phyloP scores from a whole-genome alignment of 768 basidiomycete species.

The Lactarius tabidus region DNA sequence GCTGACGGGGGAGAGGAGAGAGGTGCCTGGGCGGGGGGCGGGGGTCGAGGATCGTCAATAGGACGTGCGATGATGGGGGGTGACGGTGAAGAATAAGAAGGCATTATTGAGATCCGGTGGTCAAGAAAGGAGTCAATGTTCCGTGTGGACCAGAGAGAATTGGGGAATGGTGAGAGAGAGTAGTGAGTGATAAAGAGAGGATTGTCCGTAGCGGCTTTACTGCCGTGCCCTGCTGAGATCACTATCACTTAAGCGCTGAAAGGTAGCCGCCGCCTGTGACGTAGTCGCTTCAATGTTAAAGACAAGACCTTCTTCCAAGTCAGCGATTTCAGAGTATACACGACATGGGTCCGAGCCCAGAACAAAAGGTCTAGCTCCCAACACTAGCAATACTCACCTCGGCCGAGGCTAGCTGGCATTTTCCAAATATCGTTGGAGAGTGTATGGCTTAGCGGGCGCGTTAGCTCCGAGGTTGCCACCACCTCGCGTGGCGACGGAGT shows the following conservation, averaged over 20 bases:
- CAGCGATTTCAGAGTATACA: not conserved
- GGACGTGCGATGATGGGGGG: slow-evolving; percentile 7
- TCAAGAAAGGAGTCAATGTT: not conserved
- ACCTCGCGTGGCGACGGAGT: not conserved
- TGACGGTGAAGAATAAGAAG: slow-evolving; percentile 5
- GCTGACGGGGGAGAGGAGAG: not conserved
- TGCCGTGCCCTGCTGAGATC: not conserved
- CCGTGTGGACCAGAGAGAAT: not conserved
- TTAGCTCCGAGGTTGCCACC: not conserved
- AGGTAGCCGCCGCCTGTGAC: not conserved
- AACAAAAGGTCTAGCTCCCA: not conserved
- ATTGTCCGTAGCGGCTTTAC: not conserved
- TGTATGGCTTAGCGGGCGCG: not conserved
- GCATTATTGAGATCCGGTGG: not conserved
- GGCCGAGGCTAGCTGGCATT: not conserved
- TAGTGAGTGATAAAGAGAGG: not conserved
- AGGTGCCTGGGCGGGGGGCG: slow-evolving; percentile 1
- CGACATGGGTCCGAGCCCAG: not conserved
- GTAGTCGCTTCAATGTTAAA: not conserved
- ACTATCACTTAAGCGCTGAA: not conserved
- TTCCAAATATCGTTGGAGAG: not conserved
- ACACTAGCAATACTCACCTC: not conserved
- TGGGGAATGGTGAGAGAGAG: not conserved
- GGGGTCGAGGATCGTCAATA: slow-evolving; percentile 2
- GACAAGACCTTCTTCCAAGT: not conserved